These are phyloP conservation scores for Tolypocladium ophioglossoides DNA, from an alignment of 2,329 filamentous ascomycete species.

Conservation along the genomic window DNA sequence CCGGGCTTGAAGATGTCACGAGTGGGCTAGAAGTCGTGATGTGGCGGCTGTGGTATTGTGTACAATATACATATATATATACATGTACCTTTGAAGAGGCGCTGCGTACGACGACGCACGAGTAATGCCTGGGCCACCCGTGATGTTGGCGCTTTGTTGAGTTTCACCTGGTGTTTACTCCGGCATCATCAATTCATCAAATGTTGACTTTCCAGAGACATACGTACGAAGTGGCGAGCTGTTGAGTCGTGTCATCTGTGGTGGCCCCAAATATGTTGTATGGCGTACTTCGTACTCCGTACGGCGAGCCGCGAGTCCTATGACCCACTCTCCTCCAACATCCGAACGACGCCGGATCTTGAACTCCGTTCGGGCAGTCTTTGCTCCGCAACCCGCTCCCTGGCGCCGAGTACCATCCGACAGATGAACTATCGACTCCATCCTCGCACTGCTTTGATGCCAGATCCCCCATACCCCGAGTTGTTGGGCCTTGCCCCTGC, in stretches of 20 bases:
- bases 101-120: neutral
- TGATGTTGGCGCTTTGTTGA: too few species aligned
- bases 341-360: neutral
- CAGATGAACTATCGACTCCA: neutral
- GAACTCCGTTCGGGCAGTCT: neutral
- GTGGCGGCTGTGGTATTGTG: neutral
- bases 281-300: neutral
- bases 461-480: neutral
- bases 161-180: too few species aligned
- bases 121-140: too few species aligned
- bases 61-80: neutral
- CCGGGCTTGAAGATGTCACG: conserved; percentile 20
- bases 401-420: neutral
- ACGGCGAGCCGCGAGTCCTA: too few species aligned
- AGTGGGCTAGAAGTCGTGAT: conserved; percentile 2
- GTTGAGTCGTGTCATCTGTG: neutral
- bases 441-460: neutral
- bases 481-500: neutral
- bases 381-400: neutral
- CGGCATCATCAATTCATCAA: too few species aligned
- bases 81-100: neutral
- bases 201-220: too few species aligned
- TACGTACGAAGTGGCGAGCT: too few species aligned
- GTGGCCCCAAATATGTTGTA: too few species aligned
- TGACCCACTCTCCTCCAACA: neutral